Evolutionary conservation across 2,329 filamentous ascomycete species (phyloP).

Genomic region (Fonsecaea monophora): DNA sequence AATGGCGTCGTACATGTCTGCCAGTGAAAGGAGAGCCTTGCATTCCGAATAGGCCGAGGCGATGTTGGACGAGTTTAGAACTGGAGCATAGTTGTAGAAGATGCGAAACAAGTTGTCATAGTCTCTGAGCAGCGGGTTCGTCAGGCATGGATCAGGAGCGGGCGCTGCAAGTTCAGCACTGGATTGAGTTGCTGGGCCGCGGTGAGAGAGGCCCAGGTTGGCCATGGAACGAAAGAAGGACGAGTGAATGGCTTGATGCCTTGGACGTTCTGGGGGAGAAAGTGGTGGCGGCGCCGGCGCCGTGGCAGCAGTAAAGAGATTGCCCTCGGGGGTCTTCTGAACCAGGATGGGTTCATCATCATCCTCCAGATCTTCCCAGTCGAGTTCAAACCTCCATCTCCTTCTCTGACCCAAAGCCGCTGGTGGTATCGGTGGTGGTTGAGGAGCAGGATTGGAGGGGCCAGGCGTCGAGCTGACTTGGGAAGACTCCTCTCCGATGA

Average conservation of each 20-base stretch:
- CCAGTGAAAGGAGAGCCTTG: slow-evolving; percentile 84
- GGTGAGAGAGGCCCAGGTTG: slow-evolving; percentile 66
- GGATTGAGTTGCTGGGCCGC: slow-evolving; percentile 56
- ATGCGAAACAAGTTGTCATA: slow-evolving; percentile 96
- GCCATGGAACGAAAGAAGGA: slow-evolving; percentile 88
- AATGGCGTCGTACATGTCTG: slow-evolving; percentile 94
- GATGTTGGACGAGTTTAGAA: slow-evolving; percentile 84
- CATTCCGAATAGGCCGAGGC: slow-evolving; percentile 92
- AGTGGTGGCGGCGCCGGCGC: slow-evolving; percentile 45
- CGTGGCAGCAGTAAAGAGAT: slow-evolving; percentile 16
- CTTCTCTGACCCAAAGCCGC: slow-evolving; percentile 56
- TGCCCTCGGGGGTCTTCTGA: slow-evolving; percentile 62
- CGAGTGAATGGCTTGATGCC: slow-evolving; percentile 65
- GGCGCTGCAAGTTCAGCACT: slow-evolving; percentile 59
- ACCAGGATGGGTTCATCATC: slow-evolving; percentile 84
- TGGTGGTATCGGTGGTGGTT: slow-evolving; percentile 26
- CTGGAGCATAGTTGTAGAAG: slow-evolving; percentile 90
- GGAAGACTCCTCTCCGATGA: slow-evolving; percentile 58
- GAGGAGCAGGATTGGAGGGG: background rate
- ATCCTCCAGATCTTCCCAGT: slow-evolving; percentile 70
- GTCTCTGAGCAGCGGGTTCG: slow-evolving; percentile 80
- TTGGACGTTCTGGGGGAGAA: slow-evolving; percentile 62
- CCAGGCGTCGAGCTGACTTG: slow-evolving; percentile 42
- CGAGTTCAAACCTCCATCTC: slow-evolving; percentile 87
- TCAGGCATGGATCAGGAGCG: slow-evolving; percentile 64